phyloP scores from a whole-genome alignment of 1,139 yeast species.

The Hanseniaspora uvarum region DNA sequence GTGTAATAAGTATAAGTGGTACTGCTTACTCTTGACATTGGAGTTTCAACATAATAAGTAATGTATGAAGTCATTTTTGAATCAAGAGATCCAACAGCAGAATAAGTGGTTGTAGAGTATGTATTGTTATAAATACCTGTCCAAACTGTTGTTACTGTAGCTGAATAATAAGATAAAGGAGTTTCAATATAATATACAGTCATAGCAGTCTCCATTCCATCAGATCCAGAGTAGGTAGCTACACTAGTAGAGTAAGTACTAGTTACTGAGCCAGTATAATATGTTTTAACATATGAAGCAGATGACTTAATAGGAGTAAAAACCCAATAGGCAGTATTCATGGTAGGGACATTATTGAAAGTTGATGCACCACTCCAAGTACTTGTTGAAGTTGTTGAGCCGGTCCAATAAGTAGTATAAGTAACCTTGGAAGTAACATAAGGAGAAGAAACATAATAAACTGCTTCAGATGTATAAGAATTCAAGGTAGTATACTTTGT shows the following conservation, averaged over 20 bases:
- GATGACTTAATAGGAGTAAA: conserved; percentile 16
- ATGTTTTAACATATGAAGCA: conserved; percentile 1
- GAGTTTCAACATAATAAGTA: conserved; percentile 19
- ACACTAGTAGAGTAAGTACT: conserved; percentile 14
- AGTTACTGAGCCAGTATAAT: conserved; percentile 15
- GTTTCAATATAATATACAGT: conserved; percentile 19
- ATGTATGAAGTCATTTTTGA: conserved; percentile 10
- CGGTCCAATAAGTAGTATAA: conserved; percentile 17
- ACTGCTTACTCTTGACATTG: conserved; percentile 3
- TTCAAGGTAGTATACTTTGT: conserved; percentile 17
- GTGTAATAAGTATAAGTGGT: conserved; percentile 14
- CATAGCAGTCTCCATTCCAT: conserved; percentile 16
- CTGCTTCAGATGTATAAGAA: conserved; percentile 18
- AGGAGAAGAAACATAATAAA: conserved; percentile 21
- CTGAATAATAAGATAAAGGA: conserved; percentile 10
- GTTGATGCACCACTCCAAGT: conserved; percentile 16
- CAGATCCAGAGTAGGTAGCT: conserved; percentile 11
- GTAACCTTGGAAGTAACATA: conserved; percentile 10
- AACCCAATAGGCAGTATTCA: conserved; percentile 18
- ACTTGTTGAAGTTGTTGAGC: conserved; percentile 14
- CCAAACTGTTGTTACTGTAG: conserved; percentile 18
- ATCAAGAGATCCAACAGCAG: conserved; percentile 16
- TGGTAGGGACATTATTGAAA: conserved; percentile 17
- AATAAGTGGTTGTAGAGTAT: conserved; percentile 17
- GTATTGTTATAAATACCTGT: conserved; percentile 17